A percentile compares a stretch with the other conserved stretches of the same genome.
phyloP scores from a whole-genome alignment of 2,329 filamentous ascomycete species.

The Teratosphaeria nubilosa region DNA sequence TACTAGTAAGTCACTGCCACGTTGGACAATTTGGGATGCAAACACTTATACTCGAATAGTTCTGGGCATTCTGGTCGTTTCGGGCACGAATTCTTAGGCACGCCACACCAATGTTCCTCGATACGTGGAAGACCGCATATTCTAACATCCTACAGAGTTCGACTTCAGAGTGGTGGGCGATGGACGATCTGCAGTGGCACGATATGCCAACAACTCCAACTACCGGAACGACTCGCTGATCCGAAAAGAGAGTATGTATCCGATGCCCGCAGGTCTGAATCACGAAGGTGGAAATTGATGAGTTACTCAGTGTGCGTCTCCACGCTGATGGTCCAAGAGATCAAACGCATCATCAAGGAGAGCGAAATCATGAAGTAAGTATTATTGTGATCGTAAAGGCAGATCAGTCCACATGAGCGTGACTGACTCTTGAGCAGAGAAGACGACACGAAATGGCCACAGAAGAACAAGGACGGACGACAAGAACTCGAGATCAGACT shows the following conservation, averaged over 20 bases:
- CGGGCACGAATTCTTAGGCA: constrained; percentile 95
- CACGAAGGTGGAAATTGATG: not conserved
- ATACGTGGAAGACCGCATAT: not conserved
- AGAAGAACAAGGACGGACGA: constrained; percentile 97
- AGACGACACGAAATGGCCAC: constrained; percentile 96
- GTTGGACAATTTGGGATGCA: not conserved
- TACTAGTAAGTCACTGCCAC: constrained; percentile 69
- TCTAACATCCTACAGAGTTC: constrained; percentile 56
- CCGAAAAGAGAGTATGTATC: constrained; percentile 85
- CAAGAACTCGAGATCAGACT: constrained; percentile 93
- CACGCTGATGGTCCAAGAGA: constrained; percentile 78
- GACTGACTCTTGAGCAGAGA: constrained; percentile 50
- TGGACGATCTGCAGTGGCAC: constrained; percentile 81
- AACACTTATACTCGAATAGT: constrained; percentile 39
- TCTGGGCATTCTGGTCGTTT: constrained; percentile 96
- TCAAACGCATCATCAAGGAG: constrained; percentile 92
- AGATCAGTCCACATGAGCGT: constrained; percentile 8
- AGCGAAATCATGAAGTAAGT: constrained; percentile 91
- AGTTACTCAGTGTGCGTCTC: constrained; percentile 76
- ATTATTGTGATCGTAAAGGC: constrained; percentile 10
- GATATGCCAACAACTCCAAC: constrained; percentile 99
- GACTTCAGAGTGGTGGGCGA: constrained; percentile 90
- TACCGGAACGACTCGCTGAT: constrained; percentile 98
- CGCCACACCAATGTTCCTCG: constrained; percentile 12
- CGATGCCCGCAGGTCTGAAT: constrained; percentile 5